Conservation (phyloP, 164 flowering plant species). For the Chimonanthus salicifolius region DNA sequence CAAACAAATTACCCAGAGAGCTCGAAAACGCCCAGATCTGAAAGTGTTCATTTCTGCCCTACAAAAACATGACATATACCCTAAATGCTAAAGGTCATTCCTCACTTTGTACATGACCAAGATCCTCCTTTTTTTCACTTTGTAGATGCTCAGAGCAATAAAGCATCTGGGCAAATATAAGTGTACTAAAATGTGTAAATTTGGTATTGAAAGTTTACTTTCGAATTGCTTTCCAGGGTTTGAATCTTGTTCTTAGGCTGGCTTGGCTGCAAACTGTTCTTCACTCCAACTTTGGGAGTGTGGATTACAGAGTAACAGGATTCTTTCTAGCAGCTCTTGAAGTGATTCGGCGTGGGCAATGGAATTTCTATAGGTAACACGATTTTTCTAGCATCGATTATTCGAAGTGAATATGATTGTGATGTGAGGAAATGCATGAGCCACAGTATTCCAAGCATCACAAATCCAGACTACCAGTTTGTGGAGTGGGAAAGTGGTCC, state of each 20-base stretch:
- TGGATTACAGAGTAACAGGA: slow-evolving; percentile 78
- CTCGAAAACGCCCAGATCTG: not conserved
- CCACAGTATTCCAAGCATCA: not conserved
- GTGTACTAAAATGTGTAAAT: not conserved
- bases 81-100: not conserved
- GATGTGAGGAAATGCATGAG: not conserved
- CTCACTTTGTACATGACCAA: not conserved
- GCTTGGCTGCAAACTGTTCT: slow-evolving; percentile 95
- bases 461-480: too few species aligned
- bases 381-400: not conserved
- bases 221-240: slow-evolving; percentile 44
- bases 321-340: slow-evolving; percentile 90
- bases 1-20: too few species aligned
- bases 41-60: not conserved
- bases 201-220: not conserved
- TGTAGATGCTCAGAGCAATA: too few species aligned
- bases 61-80: not conserved
- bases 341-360: slow-evolving; percentile 89
- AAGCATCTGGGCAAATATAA: too few species aligned
- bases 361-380: slow-evolving; percentile 93
- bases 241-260: slow-evolving; percentile 81
- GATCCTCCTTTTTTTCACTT: too few species aligned
- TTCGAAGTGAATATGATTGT: not conserved
- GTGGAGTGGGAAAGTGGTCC: not conserved
- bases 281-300: slow-evolving; percentile 65